Conservation (phyloP, 805 yeast genomes). For the Yarrowia sp. region DNA sequence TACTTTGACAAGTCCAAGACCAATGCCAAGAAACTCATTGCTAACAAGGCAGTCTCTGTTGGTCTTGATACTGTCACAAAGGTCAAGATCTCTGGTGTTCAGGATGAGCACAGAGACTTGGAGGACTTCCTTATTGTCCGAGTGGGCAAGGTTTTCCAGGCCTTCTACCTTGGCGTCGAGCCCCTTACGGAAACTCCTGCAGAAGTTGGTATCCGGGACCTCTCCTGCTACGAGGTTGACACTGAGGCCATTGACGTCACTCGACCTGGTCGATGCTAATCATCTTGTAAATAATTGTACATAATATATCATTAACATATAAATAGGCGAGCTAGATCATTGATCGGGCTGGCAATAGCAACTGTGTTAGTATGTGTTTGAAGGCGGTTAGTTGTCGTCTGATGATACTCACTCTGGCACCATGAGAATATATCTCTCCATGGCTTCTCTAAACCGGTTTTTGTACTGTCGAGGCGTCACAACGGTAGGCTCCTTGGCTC, state of each 20-base stretch:
- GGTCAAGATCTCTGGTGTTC: slow-evolving; percentile 46
- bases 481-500: slow-evolving; percentile 93
- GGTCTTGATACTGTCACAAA: slow-evolving; percentile 56
- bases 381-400: neutral
- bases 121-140: slow-evolving; percentile 68
- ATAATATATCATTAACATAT: slow-evolving; percentile 34
- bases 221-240: slow-evolving; percentile 9
- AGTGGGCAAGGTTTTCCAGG: slow-evolving; percentile 64
- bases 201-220: neutral
- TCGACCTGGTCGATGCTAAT: neutral
- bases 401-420: slow-evolving; percentile 69
- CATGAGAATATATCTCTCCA: slow-evolving; percentile 93
- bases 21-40: slow-evolving; percentile 67
- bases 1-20: slow-evolving; percentile 54
- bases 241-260: slow-evolving; percentile 28
- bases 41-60: slow-evolving; percentile 73
- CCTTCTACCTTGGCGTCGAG: slow-evolving; percentile 10
- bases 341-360: slow-evolving; percentile 37
- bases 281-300: slow-evolving; percentile 26
- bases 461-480: slow-evolving; percentile 97
- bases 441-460: slow-evolving; percentile 92
- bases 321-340: slow-evolving; percentile 7
- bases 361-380: slow-evolving; percentile 29
- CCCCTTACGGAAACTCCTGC: neutral
- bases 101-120: slow-evolving; percentile 61